Conservation (phyloP, 1,139 yeast genomes). For the Spathaspora sp. region DNA sequence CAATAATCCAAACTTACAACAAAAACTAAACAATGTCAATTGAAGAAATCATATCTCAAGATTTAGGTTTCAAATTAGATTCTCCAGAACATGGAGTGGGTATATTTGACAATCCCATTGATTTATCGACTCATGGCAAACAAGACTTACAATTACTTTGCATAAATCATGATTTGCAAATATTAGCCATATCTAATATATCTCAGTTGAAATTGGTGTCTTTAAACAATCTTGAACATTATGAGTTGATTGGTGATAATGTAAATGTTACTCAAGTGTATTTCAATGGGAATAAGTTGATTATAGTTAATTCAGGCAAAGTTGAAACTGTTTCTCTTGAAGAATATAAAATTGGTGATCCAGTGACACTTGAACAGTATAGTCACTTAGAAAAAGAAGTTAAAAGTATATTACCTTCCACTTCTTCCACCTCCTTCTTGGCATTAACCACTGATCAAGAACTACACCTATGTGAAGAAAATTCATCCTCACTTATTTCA, state of each 20-base stretch:
- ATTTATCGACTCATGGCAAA: slow-evolving; percentile 17
- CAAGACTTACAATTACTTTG: slow-evolving; percentile 28
- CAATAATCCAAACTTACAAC: slow-evolving; percentile 1
- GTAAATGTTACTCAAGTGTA: slow-evolving; percentile 22
- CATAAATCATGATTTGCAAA: slow-evolving; percentile 23
- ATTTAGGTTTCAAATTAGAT: slow-evolving; percentile 37
- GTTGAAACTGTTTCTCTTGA: slow-evolving; percentile 9
- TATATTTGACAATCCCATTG: slow-evolving; percentile 29
- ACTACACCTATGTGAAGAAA: slow-evolving; percentile 6
- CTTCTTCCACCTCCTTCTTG: slow-evolving; percentile 3
- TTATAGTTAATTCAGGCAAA: slow-evolving; percentile 17
- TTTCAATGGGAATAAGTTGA: slow-evolving; percentile 27
- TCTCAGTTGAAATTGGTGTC: slow-evolving; percentile 15
- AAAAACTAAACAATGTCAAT: slow-evolving; percentile 10
- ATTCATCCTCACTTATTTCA: slow-evolving; percentile 5
- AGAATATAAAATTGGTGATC: slow-evolving; percentile 9
- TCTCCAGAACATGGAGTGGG: slow-evolving; percentile 26
- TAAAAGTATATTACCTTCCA: slow-evolving; percentile 8
- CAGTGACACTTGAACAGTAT: slow-evolving; percentile 2
- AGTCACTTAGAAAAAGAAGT: slow-evolving; percentile 4
- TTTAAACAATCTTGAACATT: slow-evolving; percentile 7
- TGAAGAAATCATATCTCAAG: slow-evolving; percentile 35
- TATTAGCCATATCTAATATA: slow-evolving; percentile 36
- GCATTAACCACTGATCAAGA: slow-evolving; percentile 6
- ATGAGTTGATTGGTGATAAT: slow-evolving; percentile 9